phyloP scores from a whole-genome alignment of 148 eudicot genomes.

The Camellia sinensis region DNA sequence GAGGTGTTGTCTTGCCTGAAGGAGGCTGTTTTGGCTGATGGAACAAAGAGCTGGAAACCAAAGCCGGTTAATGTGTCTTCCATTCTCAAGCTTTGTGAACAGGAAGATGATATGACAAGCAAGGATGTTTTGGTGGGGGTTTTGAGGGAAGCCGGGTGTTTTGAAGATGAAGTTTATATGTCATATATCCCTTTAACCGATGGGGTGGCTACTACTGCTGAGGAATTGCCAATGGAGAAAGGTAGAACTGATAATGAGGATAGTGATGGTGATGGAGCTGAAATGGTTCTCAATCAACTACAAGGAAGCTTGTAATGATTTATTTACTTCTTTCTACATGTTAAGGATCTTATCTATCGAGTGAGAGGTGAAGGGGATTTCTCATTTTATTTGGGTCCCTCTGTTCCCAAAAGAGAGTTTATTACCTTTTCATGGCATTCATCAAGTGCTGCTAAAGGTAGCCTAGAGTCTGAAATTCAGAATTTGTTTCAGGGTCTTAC shows the following conservation, averaged over 20 bases:
- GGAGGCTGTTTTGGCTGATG: constrained; percentile 45
- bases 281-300: constrained; percentile 36
- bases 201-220: constrained; percentile 7
- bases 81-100: constrained; percentile 53
- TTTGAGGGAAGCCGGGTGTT: constrained; percentile 56
- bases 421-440: neutral
- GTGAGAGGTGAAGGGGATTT: neutral
- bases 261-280: constrained; percentile 34
- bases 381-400: neutral
- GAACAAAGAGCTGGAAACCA: constrained; percentile 59
- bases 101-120: constrained; percentile 39
- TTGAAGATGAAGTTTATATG: constrained; percentile 48
- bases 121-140: constrained; percentile 55
- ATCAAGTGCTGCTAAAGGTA: neutral
- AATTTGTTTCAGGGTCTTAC: neutral
- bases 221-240: constrained; percentile 17
- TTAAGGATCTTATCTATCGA: neutral
- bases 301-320: constrained; percentile 33
- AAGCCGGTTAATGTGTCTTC: constrained; percentile 40
- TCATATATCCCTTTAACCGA: constrained; percentile 28
- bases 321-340: neutral
- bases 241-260: constrained; percentile 22
- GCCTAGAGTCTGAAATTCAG: neutral
- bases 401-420: constrained; percentile 6
- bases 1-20: constrained; percentile 71